Evolutionary conservation across 2,329 filamentous ascomycete species (phyloP).

Genomic region (Cordyceps farinosa): DNA sequence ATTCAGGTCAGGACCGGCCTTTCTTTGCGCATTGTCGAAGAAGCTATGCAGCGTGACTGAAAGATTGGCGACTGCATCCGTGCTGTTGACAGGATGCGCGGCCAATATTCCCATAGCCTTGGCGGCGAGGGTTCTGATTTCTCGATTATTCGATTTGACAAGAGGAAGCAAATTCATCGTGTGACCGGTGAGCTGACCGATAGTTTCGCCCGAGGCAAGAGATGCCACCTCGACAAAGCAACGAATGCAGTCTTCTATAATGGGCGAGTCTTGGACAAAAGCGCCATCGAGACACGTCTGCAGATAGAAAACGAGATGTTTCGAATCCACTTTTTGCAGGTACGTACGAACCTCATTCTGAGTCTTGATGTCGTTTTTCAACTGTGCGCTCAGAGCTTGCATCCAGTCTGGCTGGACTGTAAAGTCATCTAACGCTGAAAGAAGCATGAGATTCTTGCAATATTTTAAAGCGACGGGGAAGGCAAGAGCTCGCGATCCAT

Average conservation of each 20-base stretch:
- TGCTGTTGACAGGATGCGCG: slow-evolving; percentile 55
- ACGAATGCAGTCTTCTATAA: slow-evolving; percentile 46
- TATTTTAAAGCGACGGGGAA: slow-evolving; percentile 70
- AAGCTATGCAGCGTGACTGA: slow-evolving; percentile 39
- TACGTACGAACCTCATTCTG: slow-evolving; percentile 57
- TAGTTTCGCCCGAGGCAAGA: slow-evolving; percentile 45
- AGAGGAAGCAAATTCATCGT: slow-evolving; percentile 54
- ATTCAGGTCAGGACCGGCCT: slow-evolving; percentile 41
- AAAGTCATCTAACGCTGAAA: slow-evolving; percentile 46
- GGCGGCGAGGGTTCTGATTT: slow-evolving; percentile 63
- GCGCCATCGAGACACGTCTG: slow-evolving; percentile 57
- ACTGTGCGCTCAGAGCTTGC: slow-evolving; percentile 67
- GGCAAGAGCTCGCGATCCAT: slow-evolving; percentile 46
- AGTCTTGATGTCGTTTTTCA: slow-evolving; percentile 65
- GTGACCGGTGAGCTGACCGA: slow-evolving; percentile 48
- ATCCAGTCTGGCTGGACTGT: slow-evolving; percentile 80
- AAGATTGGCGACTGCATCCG: slow-evolving; percentile 28
- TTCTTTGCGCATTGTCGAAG: slow-evolving; percentile 40
- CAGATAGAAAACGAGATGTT: slow-evolving; percentile 43
- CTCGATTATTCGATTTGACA: slow-evolving; percentile 68
- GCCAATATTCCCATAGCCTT: slow-evolving; percentile 72
- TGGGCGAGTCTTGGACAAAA: slow-evolving; percentile 39
- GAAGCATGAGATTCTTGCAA: slow-evolving; percentile 52
- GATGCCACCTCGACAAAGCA: slow-evolving; percentile 53
- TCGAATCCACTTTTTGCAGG: slow-evolving; percentile 40